Evolutionary conservation across 371 early-diverging fungal genomes (phyloP).

Genomic region (Mortierella sp.): DNA sequence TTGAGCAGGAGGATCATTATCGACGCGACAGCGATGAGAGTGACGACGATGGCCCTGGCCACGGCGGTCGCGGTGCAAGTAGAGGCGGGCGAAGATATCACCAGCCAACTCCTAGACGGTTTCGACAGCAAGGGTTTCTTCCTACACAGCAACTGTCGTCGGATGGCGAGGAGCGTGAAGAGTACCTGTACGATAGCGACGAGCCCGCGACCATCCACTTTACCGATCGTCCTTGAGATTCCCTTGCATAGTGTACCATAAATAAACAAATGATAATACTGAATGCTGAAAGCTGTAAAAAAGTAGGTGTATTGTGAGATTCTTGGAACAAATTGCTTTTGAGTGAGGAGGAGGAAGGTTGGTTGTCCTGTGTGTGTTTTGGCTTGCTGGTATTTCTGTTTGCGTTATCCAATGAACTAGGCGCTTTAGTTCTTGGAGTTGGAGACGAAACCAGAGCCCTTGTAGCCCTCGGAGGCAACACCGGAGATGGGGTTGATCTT

Average conservation of each 20-base stretch:
- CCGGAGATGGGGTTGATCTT: slow-evolving; percentile 94
- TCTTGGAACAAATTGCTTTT: slow-evolving; percentile 42
- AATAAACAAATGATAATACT: background rate
- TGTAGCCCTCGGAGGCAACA: slow-evolving; percentile 87
- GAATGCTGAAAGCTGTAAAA: background rate
- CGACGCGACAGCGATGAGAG: slow-evolving; percentile 47
- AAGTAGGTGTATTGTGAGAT: background rate
- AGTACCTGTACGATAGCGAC: slow-evolving; percentile 52
- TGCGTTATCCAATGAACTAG: background rate
- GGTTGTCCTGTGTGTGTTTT: background rate
- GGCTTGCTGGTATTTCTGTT: background rate
- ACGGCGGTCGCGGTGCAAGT: background rate
- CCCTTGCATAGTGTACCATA: background rate
- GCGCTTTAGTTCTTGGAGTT: slow-evolving; percentile 50
- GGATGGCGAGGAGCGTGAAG: slow-evolving; percentile 39
- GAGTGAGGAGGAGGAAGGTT: slow-evolving; percentile 10
- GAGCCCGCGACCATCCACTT: slow-evolving; percentile 48
- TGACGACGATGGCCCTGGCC: slow-evolving; percentile 12
- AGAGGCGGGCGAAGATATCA: slow-evolving; percentile 13
- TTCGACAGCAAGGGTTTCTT: slow-evolving; percentile 18
- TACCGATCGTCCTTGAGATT: slow-evolving; percentile 24
- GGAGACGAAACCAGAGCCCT: slow-evolving; percentile 81
- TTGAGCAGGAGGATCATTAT: slow-evolving; percentile 20
- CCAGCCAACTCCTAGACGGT: slow-evolving; percentile 33
- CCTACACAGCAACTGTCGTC: slow-evolving; percentile 17